Evolutionary conservation across 2,329 filamentous ascomycete genomes (phyloP).

Genomic region (Stagonosporopsis cucurbitacearum): DNA sequence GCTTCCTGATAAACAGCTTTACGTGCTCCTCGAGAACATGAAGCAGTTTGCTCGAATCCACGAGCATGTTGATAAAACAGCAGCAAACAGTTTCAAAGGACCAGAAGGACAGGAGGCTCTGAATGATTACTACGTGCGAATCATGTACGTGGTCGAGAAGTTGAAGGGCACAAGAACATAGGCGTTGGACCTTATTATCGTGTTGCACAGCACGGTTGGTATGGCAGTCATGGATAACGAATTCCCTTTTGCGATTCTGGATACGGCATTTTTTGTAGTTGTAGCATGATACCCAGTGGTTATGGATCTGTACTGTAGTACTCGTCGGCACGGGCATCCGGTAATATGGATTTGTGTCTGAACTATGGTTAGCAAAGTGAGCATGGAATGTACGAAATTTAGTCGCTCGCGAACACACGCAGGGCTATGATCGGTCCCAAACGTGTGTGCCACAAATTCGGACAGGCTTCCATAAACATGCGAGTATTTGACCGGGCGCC

Average conservation of each 20-base stretch:
- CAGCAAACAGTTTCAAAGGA: constrained; percentile 49
- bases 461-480: not conserved
- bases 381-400: not conserved
- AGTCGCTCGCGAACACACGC: not conserved
- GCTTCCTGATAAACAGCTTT: constrained; percentile 57
- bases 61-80: constrained; percentile 60
- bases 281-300: constrained; percentile 26
- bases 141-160: constrained; percentile 60
- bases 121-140: constrained; percentile 59
- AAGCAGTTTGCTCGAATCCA: constrained; percentile 68
- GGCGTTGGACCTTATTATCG: constrained; percentile 4
- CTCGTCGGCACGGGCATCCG: constrained; percentile 5
- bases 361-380: not conserved
- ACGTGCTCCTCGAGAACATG: constrained; percentile 62
- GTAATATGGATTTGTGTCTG: not conserved
- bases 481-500: not conserved
- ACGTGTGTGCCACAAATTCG: not conserved
- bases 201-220: not conserved
- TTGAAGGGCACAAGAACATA: constrained; percentile 42
- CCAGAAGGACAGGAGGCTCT: constrained; percentile 56
- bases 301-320: constrained; percentile 10
- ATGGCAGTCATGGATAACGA: constrained; percentile 1
- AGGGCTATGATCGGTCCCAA: not conserved
- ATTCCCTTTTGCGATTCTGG: constrained; percentile 17
- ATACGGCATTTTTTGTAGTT: constrained; percentile 9